A percentile compares a stretch with the other conserved stretches of the same genome.
phyloP scores from a whole-genome alignment of 495 filamentous ascomycete genomes.

The Xylaria bambusicola region DNA sequence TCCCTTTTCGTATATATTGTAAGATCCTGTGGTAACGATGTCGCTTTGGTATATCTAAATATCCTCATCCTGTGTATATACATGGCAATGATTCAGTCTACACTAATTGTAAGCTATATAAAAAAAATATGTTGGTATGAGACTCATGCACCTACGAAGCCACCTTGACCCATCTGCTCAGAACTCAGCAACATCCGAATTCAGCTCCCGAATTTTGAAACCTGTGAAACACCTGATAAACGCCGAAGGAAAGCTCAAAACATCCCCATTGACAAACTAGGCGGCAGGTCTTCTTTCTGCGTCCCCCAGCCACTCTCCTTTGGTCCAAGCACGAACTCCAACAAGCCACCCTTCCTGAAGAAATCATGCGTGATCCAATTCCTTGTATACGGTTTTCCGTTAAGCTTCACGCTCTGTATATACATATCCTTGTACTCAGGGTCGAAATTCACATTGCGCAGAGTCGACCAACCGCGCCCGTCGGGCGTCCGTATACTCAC shows the following conservation, averaged over 20 bases:
- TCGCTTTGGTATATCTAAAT: too few species aligned
- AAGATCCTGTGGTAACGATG: not conserved
- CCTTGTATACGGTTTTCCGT: slow-evolving; percentile 62
- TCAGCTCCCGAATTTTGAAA: not conserved
- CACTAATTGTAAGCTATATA: too few species aligned
- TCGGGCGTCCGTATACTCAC: slow-evolving; percentile 60
- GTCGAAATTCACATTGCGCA: slow-evolving; percentile 64
- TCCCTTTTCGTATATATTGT: not conserved
- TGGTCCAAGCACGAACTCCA: slow-evolving; percentile 65
- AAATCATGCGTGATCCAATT: slow-evolving; percentile 77
- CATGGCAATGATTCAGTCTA: too few species aligned
- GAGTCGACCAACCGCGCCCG: slow-evolving; percentile 56
- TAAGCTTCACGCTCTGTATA: slow-evolving; percentile 65
- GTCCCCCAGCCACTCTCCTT: slow-evolving; percentile 72
- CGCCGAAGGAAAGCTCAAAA: slow-evolving; percentile 6
- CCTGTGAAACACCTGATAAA: not conserved
- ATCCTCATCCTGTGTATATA: too few species aligned
- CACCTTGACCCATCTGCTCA: not conserved
- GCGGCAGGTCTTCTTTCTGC: slow-evolving; percentile 62
- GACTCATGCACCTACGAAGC: too few species aligned
- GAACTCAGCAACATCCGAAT: not conserved
- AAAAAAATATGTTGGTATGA: too few species aligned
- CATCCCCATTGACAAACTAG: slow-evolving; percentile 50
- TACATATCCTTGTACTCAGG: slow-evolving; percentile 60
- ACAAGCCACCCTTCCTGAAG: slow-evolving; percentile 63